Evolutionary conservation across 2,329 filamentous ascomycete genomes (phyloP).

Genomic region (Colletotrichum orbiculare): DNA sequence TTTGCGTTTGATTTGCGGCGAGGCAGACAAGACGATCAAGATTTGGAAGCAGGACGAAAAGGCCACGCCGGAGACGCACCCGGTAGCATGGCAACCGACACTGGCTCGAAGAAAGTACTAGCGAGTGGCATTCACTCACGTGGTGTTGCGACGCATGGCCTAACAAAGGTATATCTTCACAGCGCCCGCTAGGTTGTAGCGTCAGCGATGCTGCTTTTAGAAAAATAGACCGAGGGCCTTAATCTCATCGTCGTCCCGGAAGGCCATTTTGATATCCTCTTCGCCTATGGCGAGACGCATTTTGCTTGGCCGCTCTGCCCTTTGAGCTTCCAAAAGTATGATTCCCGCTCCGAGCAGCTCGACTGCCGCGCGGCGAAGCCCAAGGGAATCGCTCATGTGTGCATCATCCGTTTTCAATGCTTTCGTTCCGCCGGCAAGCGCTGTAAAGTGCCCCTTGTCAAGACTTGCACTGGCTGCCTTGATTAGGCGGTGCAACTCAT

Average conservation of each 20-base stretch:
- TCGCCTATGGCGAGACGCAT: slow-evolving; percentile 87
- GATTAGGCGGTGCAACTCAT: slow-evolving; percentile 82
- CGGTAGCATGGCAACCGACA: slow-evolving; percentile 90
- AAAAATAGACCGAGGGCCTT: slow-evolving; percentile 77
- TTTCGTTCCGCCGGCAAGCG: slow-evolving; percentile 2
- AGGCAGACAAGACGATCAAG: slow-evolving; percentile 98
- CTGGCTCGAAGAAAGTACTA: slow-evolving; percentile 74
- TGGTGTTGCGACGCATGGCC: too few species aligned
- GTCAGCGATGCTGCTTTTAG: slow-evolving; percentile 35
- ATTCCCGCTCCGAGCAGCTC: slow-evolving; percentile 90
- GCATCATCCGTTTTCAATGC: slow-evolving; percentile 26
- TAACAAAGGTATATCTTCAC: too few species aligned
- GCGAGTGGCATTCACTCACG: slow-evolving; percentile 51
- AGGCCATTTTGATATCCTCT: slow-evolving; percentile 89
- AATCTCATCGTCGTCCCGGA: slow-evolving; percentile 89
- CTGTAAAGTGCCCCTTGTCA: neutral
- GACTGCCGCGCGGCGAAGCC: slow-evolving; percentile 76
- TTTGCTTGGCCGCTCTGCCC: slow-evolving; percentile 87
- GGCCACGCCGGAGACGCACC: slow-evolving; percentile 91
- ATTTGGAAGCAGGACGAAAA: slow-evolving; percentile 95
- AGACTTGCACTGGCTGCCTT: slow-evolving; percentile 38
- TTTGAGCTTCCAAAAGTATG: slow-evolving; percentile 82
- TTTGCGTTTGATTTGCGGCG: slow-evolving; percentile 88
- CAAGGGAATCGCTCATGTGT: slow-evolving; percentile 26
- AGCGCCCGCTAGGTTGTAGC: too few species aligned